Percentiles rank a stretch among this genome's conserved stretches.
phyloP scores from a whole-genome alignment of 2,329 filamentous ascomycete genomes.

The Cladosporium sp. region DNA sequence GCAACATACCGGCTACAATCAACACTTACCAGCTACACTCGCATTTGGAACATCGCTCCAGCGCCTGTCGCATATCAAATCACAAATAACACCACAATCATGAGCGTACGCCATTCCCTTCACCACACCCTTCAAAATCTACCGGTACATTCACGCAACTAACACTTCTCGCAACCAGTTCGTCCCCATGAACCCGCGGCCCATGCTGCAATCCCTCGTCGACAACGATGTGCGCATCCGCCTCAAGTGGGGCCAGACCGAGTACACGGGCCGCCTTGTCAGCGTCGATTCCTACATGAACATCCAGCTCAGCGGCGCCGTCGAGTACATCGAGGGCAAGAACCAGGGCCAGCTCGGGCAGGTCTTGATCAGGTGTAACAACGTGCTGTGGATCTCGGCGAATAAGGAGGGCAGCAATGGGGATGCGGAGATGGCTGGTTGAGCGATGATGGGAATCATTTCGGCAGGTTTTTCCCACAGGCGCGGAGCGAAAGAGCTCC shows the following conservation, averaged over 20 bases:
- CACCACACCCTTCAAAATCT: too few species aligned
- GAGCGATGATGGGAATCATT: slow-evolving; percentile 23
- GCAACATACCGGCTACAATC: not conserved
- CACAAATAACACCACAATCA: slow-evolving; percentile 21
- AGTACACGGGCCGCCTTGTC: slow-evolving; percentile 92
- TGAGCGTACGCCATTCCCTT: slow-evolving; percentile 25
- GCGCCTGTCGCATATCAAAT: not conserved
- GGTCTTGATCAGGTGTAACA: slow-evolving; percentile 78
- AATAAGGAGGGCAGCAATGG: slow-evolving; percentile 28
- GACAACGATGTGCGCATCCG: slow-evolving; percentile 88
- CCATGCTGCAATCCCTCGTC: slow-evolving; percentile 93
- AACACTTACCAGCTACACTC: too few species aligned
- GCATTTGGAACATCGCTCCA: not conserved
- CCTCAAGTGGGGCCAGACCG: slow-evolving; percentile 96
- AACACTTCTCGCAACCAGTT: slow-evolving; percentile 49
- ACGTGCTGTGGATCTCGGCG: slow-evolving; percentile 9
- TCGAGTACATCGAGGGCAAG: slow-evolving; percentile 90
- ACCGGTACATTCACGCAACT: not conserved
- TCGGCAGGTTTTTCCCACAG: too few species aligned
- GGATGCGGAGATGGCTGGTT: slow-evolving; percentile 44
- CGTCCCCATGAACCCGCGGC: slow-evolving; percentile 93
- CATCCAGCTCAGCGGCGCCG: slow-evolving; percentile 84
- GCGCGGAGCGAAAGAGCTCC: not conserved
- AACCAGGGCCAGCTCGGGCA: slow-evolving; percentile 81
- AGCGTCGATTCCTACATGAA: slow-evolving; percentile 99